Base-by-base conservation (phyloP, 352 stramenopile genomes). In the Pythium chondricola region DNA sequence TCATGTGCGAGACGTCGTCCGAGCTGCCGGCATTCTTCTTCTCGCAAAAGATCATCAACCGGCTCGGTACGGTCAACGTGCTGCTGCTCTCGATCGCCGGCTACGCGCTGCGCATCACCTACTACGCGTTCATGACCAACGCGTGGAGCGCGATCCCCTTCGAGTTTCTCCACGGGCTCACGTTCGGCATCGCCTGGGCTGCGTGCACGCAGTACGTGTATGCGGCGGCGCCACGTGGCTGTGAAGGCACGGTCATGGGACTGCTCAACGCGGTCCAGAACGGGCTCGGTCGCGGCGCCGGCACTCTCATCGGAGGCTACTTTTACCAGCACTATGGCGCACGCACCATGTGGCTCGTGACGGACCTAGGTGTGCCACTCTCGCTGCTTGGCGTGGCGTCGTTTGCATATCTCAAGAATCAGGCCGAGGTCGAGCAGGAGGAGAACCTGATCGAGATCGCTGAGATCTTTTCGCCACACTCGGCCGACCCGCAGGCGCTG, bases 11-110 rank as follows among this genome's bases (percentile, higher is more conserved):
- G 63, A 93, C 81, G 4, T 57, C 71, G 9, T 90, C 78, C 11
- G 81, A 93, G 61, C 56, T 93, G 5, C 81, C 81, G 11, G 81
- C 78, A 2, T 93, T 93, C 54, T 93, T 88, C 61, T 88, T 71
- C 52, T 83, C 81, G 13, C 68, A 88, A 43, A 42, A 56, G 24
- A 78, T 90, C 52, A 82, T 90, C 52, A 57, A 77, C 32, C 64
- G 64, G n/a, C 61, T 88, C 21, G 81, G 81, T 18, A 85, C 74
- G 21, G 70, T 89, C 11, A 83, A 83, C 25, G 75, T 89, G 36
- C 43, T 92, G 49, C 56, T 89, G 43, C 24, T 88, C 10, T 88
- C 78, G 3, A 86, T 87, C 30, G 38, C 69, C 2, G 81, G 71
- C 17, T 92, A 88, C 58, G 71, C 68, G 16, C 58, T 80, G 26